phyloP scores from a whole-genome alignment of 2,329 filamentous ascomycete genomes.

The Pezicula neosporulosa region DNA sequence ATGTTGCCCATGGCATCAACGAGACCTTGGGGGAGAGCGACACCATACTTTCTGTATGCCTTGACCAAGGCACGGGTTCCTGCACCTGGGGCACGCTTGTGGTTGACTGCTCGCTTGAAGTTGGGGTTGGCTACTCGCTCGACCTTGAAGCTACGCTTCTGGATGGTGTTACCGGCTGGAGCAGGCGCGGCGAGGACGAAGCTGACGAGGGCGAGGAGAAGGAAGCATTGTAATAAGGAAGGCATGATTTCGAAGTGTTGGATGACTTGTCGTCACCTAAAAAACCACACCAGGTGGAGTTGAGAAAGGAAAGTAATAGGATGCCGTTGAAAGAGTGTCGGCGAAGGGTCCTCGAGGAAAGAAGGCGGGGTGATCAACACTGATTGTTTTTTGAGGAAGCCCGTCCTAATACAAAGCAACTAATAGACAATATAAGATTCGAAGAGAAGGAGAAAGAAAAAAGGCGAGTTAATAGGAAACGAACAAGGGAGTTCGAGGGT shows the following conservation, averaged over 20 bases:
- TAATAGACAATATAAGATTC: conserved; percentile 13
- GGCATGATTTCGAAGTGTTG: conserved; percentile 21
- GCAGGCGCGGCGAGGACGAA: conserved; percentile 44
- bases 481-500: conserved; percentile 7
- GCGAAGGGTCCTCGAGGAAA: conserved; percentile 3
- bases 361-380: conserved; percentile 21
- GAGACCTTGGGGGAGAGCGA: conserved; percentile 43
- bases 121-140: conserved; percentile 32
- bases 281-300: conserved; percentile 29
- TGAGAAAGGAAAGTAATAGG: conserved; percentile 8
- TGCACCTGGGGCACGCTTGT: conserved; percentile 19
- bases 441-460: conserved; percentile 10
- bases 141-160: conserved; percentile 30
- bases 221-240: conserved; percentile 28
- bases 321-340: conserved; percentile 7
- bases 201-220: conserved; percentile 44
- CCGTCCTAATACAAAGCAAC: conserved; percentile 15
- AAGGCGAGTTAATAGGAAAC: conserved; percentile 16
- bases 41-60: conserved; percentile 66
- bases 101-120: conserved; percentile 32
- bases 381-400: conserved; percentile 12
- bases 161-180: conserved; percentile 41
- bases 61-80: conserved; percentile 52
- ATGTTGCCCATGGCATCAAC: conserved; percentile 30
- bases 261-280: conserved; percentile 4